Percentiles rank a stretch among this genome's conserved stretches.
These are phyloP conservation scores for Penicillium mononematosum DNA, from an alignment of 495 filamentous ascomycete genomes.

Conservation along the genomic window DNA sequence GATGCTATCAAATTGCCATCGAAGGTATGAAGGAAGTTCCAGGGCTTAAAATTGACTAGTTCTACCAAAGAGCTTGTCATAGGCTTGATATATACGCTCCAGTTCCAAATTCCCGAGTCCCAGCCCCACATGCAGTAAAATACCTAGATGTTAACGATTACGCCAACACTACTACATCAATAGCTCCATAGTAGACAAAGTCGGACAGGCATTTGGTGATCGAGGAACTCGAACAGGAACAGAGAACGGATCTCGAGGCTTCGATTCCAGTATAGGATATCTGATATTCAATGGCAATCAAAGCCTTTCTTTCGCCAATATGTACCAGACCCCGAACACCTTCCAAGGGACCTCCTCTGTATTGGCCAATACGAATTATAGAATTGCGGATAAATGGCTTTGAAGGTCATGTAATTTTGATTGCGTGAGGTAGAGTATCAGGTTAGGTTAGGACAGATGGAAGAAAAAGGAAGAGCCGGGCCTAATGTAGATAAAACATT, in stretches of 20 bases:
- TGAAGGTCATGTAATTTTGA: conserved; percentile 46
- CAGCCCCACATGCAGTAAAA: neutral
- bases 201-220: neutral
- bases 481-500: conserved; percentile 35
- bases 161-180: neutral
- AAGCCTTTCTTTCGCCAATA: neutral
- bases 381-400: conserved; percentile 12
- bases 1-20: neutral
- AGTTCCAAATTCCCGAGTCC: neutral
- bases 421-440: conserved; percentile 44
- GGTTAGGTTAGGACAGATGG: conserved; percentile 40
- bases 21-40: neutral
- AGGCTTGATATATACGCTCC: neutral
- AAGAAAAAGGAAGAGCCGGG: conserved; percentile 34
- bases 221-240: neutral
- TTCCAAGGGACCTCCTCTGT: neutral
- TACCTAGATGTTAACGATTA: neutral
- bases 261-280: neutral
- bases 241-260: neutral
- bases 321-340: neutral
- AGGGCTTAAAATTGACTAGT: neutral
- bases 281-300: neutral
- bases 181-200: neutral
- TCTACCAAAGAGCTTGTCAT: neutral
- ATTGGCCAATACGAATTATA: conserved; percentile 2